These are phyloP conservation scores for Jimgerdemannia flammicorona DNA, from an alignment of 192 early-diverging fungal species.

Conservation along the genomic window DNA sequence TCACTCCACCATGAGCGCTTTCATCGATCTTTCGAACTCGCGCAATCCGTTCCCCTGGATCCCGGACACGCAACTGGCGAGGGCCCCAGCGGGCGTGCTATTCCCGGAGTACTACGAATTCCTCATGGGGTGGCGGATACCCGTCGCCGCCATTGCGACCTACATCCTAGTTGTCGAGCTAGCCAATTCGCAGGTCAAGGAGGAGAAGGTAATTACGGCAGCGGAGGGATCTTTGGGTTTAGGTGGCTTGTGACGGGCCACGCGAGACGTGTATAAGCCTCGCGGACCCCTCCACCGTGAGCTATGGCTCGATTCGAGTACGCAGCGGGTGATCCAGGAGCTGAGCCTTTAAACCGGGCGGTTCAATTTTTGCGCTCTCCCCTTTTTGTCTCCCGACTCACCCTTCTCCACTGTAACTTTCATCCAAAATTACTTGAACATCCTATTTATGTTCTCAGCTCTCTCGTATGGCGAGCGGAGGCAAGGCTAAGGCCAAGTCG, in stretches of 20 bases:
- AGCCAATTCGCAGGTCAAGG: slow-evolving; percentile 19
- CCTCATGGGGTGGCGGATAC: slow-evolving; percentile 34
- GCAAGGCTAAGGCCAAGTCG: neutral
- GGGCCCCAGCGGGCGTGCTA: slow-evolving; percentile 23
- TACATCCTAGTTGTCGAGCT: slow-evolving; percentile 32
- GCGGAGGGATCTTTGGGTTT: no score
- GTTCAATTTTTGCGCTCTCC: no score
- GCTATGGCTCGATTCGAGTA: neutral
- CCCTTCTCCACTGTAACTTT: neutral
- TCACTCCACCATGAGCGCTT: neutral
- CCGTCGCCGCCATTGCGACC: slow-evolving; percentile 15
- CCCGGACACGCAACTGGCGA: neutral
- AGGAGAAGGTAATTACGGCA: neutral
- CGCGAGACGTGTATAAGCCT: no score
- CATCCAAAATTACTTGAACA: neutral
- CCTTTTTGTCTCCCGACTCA: no score
- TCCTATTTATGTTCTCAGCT: slow-evolving; percentile 16
- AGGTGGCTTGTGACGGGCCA: no score
- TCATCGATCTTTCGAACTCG: neutral
- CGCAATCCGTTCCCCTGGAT: slow-evolving; percentile 3
- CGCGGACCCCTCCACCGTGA: no score
- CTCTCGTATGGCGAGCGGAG: slow-evolving; percentile 30
- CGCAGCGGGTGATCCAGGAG: neutral
- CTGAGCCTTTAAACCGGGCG: neutral
- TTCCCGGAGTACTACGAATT: slow-evolving; percentile 32